Evolutionary conservation across 331 rosid species (phyloP).

Genomic region (Pyracantha coccinea): DNA sequence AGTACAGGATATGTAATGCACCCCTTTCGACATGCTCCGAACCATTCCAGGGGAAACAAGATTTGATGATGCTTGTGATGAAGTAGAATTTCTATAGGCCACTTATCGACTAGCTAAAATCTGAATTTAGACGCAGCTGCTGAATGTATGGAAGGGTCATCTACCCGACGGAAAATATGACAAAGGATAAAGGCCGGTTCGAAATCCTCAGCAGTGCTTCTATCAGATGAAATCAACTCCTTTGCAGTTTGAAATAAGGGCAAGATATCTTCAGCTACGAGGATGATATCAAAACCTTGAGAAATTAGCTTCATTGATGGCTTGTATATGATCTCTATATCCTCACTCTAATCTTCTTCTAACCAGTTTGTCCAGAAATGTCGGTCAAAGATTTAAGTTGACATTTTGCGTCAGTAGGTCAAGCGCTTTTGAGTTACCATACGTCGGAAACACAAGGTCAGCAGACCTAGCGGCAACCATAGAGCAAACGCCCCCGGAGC

Average conservation of each 20-base stretch:
- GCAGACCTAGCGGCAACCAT: conserved; percentile 61
- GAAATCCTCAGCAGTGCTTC: conserved; percentile 11
- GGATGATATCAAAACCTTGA: conserved; percentile 56
- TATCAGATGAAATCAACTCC: conserved; percentile 42
- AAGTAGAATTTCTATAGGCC: conserved; percentile 40
- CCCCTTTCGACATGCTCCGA: conserved; percentile 39
- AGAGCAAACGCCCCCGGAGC: conserved; percentile 81
- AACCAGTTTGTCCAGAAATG: conserved; percentile 34
- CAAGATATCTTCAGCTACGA: conserved; percentile 49
- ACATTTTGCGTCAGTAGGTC: conserved; percentile 54
- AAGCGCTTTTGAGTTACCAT: conserved; percentile 69
- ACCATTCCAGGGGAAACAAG: conserved; percentile 50
- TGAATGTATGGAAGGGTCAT: conserved; percentile 56
- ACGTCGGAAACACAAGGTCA: conserved; percentile 62
- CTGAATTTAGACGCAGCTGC: conserved; percentile 49
- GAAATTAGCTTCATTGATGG: conserved; percentile 40
- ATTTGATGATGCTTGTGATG: conserved; percentile 33
- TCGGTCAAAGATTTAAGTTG: conserved; percentile 40
- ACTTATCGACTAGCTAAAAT: conserved; percentile 55
- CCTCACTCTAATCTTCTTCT: conserved; percentile 57
- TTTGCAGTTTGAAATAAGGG: conserved; percentile 69
- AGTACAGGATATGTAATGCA: conserved; percentile 64
- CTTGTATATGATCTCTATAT: conserved; percentile 41
- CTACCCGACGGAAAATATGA: conserved; percentile 61
- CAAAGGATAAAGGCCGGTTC: conserved; percentile 52